Evolutionary conservation across 306 rosid species (phyloP).

Genomic region (Inga leiocalycina): DNA sequence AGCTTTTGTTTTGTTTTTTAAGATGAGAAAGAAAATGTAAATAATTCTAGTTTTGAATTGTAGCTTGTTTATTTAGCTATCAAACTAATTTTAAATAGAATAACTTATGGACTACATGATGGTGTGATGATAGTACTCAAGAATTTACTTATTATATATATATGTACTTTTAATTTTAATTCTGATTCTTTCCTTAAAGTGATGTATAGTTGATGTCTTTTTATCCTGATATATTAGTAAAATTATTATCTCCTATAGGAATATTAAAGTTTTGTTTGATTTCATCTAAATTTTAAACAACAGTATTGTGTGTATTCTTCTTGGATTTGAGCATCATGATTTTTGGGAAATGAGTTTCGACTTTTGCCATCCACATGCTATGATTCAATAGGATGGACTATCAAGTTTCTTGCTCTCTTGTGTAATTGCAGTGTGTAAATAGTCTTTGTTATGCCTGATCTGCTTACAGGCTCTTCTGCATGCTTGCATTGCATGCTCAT

Average conservation of each 20-base stretch:
- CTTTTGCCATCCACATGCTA: conserved; percentile 13
- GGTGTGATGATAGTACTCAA: neutral
- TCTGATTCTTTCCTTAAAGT: conserved; percentile 15
- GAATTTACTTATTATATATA: neutral
- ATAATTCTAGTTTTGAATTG: neutral
- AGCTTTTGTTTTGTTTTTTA: conserved; percentile 30
- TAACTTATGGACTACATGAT: conserved; percentile 3
- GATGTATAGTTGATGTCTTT: conserved; percentile 9
- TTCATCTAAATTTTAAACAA: neutral
- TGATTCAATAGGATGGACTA: neutral
- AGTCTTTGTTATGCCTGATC: conserved; percentile 20
- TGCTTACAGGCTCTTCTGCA: conserved; percentile 92
- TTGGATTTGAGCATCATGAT: conserved; percentile 23
- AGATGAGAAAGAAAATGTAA: neutral
- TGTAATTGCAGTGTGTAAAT: conserved; percentile 19
- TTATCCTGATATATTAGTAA: conserved; percentile 7
- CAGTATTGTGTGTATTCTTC: conserved; percentile 9
- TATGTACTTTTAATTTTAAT: neutral
- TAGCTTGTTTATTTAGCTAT: conserved; percentile 10
- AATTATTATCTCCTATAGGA: conserved; percentile 20
- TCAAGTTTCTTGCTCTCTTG: conserved; percentile 6
- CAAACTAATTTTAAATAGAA: conserved; percentile 20
- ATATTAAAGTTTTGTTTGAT: conserved; percentile 18
- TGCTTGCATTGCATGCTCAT: conserved; percentile 85
- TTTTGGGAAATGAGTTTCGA: conserved; percentile 1